Evolutionary conservation across 192 early-diverging fungal species (phyloP).

Genomic region (Oehlia diaphana): DNA sequence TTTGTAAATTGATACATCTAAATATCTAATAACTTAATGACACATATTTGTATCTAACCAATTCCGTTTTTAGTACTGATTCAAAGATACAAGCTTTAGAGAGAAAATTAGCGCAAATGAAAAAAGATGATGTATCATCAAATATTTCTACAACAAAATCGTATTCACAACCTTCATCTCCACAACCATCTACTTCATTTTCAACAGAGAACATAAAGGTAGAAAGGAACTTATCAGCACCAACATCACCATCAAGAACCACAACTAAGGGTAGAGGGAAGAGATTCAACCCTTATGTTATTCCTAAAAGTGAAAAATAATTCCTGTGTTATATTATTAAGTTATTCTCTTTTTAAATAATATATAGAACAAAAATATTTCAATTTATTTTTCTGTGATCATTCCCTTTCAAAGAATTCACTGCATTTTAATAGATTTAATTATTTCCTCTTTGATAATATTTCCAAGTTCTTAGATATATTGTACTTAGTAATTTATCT

Average conservation of each 20-base stretch:
- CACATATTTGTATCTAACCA: no score
- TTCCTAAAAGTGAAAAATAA: not conserved
- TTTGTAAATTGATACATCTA: not conserved
- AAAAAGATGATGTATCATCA: not conserved
- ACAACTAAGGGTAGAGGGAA: not conserved
- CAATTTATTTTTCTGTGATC: no score
- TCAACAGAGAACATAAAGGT: not conserved
- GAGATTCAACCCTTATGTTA: not conserved
- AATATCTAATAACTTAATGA: no score
- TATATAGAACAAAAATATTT: not conserved
- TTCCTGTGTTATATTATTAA: not conserved
- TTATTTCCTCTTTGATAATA: not conserved
- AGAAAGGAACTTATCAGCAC: not conserved
- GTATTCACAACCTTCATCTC: not conserved
- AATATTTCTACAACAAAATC: not conserved
- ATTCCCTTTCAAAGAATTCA: not conserved
- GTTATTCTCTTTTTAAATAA: not conserved
- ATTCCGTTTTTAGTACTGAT: conserved; percentile 45
- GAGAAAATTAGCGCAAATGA: conserved; percentile 58
- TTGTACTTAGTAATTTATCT: no score
- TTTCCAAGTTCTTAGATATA: no score
- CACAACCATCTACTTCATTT: not conserved
- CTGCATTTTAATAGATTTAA: not conserved
- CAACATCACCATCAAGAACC: not conserved
- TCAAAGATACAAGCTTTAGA: conserved; percentile 69